Percentiles rank a stretch among this genome's conserved stretches.
Conservation (phyloP, 1,284 basidiomycete species). For the Sparassis latifolia region DNA sequence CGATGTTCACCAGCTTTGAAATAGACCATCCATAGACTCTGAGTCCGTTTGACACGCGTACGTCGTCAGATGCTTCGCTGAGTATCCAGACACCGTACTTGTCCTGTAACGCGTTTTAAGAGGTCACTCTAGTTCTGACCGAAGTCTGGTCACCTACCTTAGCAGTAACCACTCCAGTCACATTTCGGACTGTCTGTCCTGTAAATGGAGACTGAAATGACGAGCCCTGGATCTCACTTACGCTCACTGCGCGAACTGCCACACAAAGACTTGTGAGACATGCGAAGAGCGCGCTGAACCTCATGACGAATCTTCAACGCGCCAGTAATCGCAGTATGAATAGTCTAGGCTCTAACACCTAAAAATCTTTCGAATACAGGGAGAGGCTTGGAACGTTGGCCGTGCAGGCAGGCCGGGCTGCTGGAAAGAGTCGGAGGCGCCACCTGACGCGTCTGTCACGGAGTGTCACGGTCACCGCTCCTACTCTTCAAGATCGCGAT, state of each 20-base stretch:
- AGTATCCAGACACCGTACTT: constrained; percentile 48
- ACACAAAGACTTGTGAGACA: no score
- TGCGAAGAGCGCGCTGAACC: no score
- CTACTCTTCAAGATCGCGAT: no score
- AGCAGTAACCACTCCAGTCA: constrained; percentile 49
- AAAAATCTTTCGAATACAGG: no score
- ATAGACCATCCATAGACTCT: constrained; percentile 41
- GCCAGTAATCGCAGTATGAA: no score
- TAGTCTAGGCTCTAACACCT: no score
- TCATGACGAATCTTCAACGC: no score
- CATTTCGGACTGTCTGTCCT: constrained; percentile 40
- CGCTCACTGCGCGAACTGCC: constrained; percentile 7
- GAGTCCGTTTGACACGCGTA: constrained; percentile 46
- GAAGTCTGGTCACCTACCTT: constrained; percentile 32
- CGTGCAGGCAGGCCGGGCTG: no score
- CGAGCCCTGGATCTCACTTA: constrained; percentile 48
- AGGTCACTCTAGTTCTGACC: neutral
- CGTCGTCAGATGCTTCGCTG: constrained; percentile 38
- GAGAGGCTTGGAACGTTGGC: no score
- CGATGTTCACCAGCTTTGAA: constrained; percentile 35
- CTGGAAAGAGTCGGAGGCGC: no score
- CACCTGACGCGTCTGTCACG: no score
- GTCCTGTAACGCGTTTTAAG: constrained; percentile 25
- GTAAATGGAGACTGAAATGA: constrained; percentile 43
- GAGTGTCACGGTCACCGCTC: no score